Base-by-base conservation (phyloP, 495 filamentous ascomycete species). In the Xylaria scruposa region DNA sequence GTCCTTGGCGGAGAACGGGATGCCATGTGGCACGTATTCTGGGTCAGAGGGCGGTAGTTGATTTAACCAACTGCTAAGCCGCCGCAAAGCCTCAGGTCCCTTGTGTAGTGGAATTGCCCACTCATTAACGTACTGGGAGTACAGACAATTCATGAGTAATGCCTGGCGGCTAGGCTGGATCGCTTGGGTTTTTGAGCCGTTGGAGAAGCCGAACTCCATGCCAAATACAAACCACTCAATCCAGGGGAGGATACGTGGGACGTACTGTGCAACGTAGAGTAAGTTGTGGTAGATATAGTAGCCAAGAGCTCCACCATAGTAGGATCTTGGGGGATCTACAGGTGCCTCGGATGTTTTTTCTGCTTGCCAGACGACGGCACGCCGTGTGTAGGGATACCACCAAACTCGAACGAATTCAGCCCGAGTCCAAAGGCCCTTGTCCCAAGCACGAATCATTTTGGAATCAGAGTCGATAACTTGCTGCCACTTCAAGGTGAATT, bases 51-150 rank as follows among this genome's bases (percentile, higher is more conserved):
- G 81, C 29, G 81, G 70, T 19, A 88, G 83, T n/a, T 85, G 83
- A 74, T 95, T 88, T 61, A 99, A 83, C 96, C 96, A 99, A 38
- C 92, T 90, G 36, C 90, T 91, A 24, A 99, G 86, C 33, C 96
- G 91, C 36, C 81, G 87, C 38, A 99, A 90, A 3, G 95, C 94
- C 79, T 97, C 95, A 21, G 96, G 96, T 0, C 97, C 96, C 71
- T 92, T 91, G 73, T 89, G 81, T n/a, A 99, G 83, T 8, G 96
- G 96, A 61, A 99, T 87, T 5, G 95, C 95, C 96, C 96, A 99
- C 78, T 99, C 96, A 78, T 99, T 97, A 58, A 99, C 96, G 75
- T 94, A 97, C 79, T 99, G 96, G 26, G 91, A 94, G 82, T 97
- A 99, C 21, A 98, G 88, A 79, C 96, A 99, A 81, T 99, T 95